Evolutionary conservation across 192 early-diverging fungal species (phyloP).

Genomic region (Thamnidium elegans): DNA sequence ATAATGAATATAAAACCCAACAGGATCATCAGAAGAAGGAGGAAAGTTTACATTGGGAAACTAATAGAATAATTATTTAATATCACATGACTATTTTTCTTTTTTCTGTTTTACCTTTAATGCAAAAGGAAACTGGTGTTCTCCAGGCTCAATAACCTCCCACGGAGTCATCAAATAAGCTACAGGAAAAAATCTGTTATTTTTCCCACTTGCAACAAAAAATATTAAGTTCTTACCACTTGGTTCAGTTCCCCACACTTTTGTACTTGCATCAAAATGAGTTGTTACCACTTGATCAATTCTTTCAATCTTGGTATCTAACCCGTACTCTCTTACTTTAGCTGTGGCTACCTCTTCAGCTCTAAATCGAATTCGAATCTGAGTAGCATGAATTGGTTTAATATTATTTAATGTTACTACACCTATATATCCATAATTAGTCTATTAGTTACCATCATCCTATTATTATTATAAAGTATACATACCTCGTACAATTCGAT

Average conservation of each 20-base stretch:
- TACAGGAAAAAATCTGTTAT: constrained; percentile 1
- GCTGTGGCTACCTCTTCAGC: constrained; percentile 36
- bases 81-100: not conserved
- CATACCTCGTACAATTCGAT: constrained; percentile 37
- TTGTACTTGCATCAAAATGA: constrained; percentile 27
- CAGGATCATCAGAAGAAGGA: constrained; percentile 36
- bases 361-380: constrained; percentile 21
- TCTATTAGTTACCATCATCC: not conserved
- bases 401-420: not conserved
- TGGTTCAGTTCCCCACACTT: constrained; percentile 33
- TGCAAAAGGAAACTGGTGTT: constrained; percentile 40
- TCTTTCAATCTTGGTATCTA: constrained; percentile 21
- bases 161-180: constrained; percentile 29
- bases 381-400: not conserved
- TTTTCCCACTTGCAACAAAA: not conserved
- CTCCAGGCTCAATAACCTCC: constrained; percentile 31
- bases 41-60: constrained; percentile 43
- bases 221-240: constrained; percentile 19
- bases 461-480: not conserved
- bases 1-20: constrained; percentile 30
- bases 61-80: constrained; percentile 2
- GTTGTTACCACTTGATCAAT: constrained; percentile 32
- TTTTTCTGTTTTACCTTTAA: constrained; percentile 31
- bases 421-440: constrained; percentile 3
- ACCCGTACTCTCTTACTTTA: constrained; percentile 18